Base-by-base conservation (phyloP, 2,329 filamentous ascomycete genomes). In the Pestalotiopsis sp. region DNA sequence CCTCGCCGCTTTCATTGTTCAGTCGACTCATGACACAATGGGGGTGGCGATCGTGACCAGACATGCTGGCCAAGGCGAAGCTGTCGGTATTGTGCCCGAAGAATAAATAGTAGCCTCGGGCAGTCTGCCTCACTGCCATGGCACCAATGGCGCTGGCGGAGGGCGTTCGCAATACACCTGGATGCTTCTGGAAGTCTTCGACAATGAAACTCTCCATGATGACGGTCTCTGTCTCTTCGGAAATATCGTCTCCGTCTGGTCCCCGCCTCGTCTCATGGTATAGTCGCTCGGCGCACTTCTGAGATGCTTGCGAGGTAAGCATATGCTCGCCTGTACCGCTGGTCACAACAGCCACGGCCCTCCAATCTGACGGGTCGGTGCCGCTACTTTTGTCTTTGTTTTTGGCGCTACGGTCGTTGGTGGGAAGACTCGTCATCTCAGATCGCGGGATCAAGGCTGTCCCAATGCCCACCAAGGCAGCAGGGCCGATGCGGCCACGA, bases 261-360 rank as follows among this genome's bases (percentile, higher is more conserved):
- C 83, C 87, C 72, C 88, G 90, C 76, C 85, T 87, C 63, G 86
- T 91, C 73, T 86, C 88, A 72, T 91, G 88, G 77, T 94, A 97
- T 31, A 99, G 86, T 60, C 96, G 89, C 72, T 95, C 92, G 0
- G 95, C 94, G 77, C 94, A 97, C 67, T 92, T 91, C 69, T 92
- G 91, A 6, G 96, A 95, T 12, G 96, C 95, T 87, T 97, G 92
- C 0, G 95, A 97, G 0, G 95, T 98, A 45, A 94, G 93, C 92
- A 99, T 99, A 78, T 99, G 96, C 81, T 99, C 96, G 62, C 96
- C 96, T 2, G 96, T 99, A 36, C 96, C 96, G 77, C 94, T 97
- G 52, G 94, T 97, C 25, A 98, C 94, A 31, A 91, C 90, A 38
- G 94, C 95, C 36, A 97, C 93, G 60, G 87, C 89, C 7, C 90